Percentiles rank a stretch among this genome's conserved stretches.
Conservation (phyloP, 306 rosid genomes). For the Arachis hypogaea region DNA sequence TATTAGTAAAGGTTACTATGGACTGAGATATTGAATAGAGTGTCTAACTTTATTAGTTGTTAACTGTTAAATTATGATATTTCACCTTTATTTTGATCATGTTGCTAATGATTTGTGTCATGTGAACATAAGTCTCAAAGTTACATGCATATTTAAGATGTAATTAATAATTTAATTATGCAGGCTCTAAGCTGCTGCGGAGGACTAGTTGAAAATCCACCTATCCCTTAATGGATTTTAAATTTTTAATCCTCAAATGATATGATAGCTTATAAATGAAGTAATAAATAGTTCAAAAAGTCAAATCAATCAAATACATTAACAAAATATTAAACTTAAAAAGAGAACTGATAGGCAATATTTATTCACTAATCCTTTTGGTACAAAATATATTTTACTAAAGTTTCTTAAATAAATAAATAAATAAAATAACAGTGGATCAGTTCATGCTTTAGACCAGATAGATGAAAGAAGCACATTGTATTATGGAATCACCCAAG, state of each 20-base stretch:
- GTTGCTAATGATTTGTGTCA: constrained; percentile 37
- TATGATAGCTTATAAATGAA: background rate
- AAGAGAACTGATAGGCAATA: background rate
- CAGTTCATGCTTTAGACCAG: constrained; percentile 13
- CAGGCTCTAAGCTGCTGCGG: background rate
- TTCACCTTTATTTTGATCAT: constrained; percentile 13
- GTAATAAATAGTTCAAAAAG: constrained; percentile 4
- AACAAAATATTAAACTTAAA: background rate
- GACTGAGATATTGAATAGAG: background rate
- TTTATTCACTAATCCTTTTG: background rate
- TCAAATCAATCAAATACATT: background rate
- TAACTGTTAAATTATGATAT: background rate
- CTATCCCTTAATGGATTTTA: background rate
- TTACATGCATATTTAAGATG: background rate
- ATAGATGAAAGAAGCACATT: constrained; percentile 25
- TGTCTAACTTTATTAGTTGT: background rate
- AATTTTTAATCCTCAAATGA: background rate
- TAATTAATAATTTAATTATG: constrained; percentile 19
- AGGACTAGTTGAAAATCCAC: background rate
- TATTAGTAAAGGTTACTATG: background rate
- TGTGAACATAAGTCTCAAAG: constrained; percentile 15
- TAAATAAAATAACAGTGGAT: background rate
- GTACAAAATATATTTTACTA: constrained; percentile 15
- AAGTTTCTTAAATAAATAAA: background rate
- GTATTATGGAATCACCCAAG: constrained; percentile 31